Evolutionary conservation across 352 stramenopile species (phyloP), one percentile per base, ranked within the genome.

Genomic region (Phytophthora tentaculata): DNA sequence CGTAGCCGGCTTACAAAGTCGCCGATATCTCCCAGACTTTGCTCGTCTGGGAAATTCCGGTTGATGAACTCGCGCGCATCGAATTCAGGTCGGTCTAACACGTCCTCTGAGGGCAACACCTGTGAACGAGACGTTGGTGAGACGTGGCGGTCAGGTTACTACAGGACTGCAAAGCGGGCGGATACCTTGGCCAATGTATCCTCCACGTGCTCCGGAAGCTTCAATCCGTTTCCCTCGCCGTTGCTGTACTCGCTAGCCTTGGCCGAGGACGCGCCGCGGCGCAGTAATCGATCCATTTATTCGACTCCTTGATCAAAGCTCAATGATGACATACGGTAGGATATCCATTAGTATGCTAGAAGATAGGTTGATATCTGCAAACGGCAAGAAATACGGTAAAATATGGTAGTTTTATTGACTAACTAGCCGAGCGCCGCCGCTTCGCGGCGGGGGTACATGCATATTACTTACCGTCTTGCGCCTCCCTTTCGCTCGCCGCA

Each of bases 21-120:
- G 39, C 92, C 84, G 17, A 98, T 91, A 52, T 93, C 85, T 5
- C 60, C 67, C 22, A 95, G 56, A 28, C 83, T 91, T 47, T 90
- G 80, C 63, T 97, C 90, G 52, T 96, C 94, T 5, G 94, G 90
- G 48, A 98, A 98, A 47, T 96, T 95, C 29, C 90, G 79, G 70
- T 98, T 98, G 53, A 98, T 93, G 65, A 97, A 98, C 56, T 90
- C 89, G 53, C 92, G 82, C n/a, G 88, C 83, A 57, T 98, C 89
- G 71, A 98, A 98, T 67, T 97, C 89, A 5, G 88, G 79, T 26
- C 79, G 73, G 61, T 98, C 92, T 14, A 98, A 73, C 51, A 93
- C 81, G 61, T 97, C 91, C 24, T 96, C 89, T 0, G 86, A 94
- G 26, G 87, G 88, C 64, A 94, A 64, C 17, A 92, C 76, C 82